A percentile compares a stretch with the other conserved stretches of the same genome.
Conservation (phyloP, 192 early-diverging fungal species). For the Entomortierella lignicola region DNA sequence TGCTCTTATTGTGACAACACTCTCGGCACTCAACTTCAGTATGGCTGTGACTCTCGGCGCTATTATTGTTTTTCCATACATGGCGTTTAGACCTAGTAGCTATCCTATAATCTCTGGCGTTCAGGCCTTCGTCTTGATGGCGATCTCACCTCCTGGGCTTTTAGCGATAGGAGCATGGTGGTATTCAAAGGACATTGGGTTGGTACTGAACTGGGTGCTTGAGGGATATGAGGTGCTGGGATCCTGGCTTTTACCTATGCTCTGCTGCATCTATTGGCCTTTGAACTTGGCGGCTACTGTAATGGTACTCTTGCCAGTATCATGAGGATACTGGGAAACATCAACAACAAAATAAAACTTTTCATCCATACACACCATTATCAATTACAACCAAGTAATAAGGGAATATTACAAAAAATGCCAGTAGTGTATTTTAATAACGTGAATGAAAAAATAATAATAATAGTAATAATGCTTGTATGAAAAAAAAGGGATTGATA, state of each 20-base stretch:
- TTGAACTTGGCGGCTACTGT: constrained; percentile 58
- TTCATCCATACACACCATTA: background rate
- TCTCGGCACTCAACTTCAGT: constrained; percentile 81
- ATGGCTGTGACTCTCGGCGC: constrained; percentile 69
- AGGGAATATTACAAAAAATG: background rate
- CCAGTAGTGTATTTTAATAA: background rate
- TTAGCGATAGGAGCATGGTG: constrained; percentile 53
- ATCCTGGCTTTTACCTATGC: constrained; percentile 70
- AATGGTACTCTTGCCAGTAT: constrained; percentile 51
- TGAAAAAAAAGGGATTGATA: no score
- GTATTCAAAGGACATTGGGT: constrained; percentile 48
- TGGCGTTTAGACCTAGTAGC: constrained; percentile 61
- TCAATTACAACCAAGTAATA: background rate
- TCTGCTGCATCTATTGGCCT: constrained; percentile 82
- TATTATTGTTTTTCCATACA: constrained; percentile 69
- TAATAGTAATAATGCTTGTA: no score
- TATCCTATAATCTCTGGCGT: constrained; percentile 34
- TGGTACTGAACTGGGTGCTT: constrained; percentile 64
- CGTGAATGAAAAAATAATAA: background rate
- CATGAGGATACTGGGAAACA: constrained; percentile 7
- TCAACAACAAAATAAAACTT: background rate
- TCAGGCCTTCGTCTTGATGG: constrained; percentile 59
- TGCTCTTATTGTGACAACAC: constrained; percentile 69
- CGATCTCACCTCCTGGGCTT: constrained; percentile 68
- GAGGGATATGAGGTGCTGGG: constrained; percentile 73